Evolutionary conservation across 805 yeast species (phyloP).

Genomic region (Sugiyamaella americana): DNA sequence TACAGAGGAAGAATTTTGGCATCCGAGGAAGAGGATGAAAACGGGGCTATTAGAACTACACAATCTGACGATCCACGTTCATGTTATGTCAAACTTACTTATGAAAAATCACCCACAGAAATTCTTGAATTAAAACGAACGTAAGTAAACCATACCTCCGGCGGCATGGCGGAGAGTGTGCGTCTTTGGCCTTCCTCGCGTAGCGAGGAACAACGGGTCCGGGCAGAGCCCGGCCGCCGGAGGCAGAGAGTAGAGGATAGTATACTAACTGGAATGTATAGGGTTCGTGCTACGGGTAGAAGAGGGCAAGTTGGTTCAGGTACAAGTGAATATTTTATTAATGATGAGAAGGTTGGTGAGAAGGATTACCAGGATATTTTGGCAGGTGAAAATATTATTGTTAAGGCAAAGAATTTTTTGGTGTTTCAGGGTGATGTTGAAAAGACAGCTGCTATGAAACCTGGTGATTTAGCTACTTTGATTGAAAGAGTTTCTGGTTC

Average conservation of each 20-base stretch:
- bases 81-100: conserved; percentile 76
- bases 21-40: conserved; percentile 26
- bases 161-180: background rate
- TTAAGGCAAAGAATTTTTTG: conserved; percentile 83
- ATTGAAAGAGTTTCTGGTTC: conserved; percentile 86
- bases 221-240: too few species aligned
- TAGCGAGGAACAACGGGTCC: background rate
- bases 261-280: background rate
- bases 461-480: conserved; percentile 63
- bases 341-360: conserved; percentile 55
- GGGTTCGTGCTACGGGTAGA: conserved; percentile 3
- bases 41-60: too few species aligned
- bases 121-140: conserved; percentile 57
- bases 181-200: background rate
- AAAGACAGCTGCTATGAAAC: conserved; percentile 80
- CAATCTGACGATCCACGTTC: conserved; percentile 44
- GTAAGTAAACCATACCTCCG: conserved; percentile 16
- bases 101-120: conserved; percentile 55
- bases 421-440: conserved; percentile 98
- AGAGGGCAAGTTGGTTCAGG: conserved; percentile 36
- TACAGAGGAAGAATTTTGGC: conserved; percentile 58
- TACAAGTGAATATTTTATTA: conserved; percentile 59
- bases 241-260: background rate
- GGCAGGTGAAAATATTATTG: conserved; percentile 72
- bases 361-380: conserved; percentile 59